Evolutionary conservation across 805 yeast species (phyloP), one percentile per base, ranked within the genome.

Genomic region (Allodekkera sacchari): DNA sequence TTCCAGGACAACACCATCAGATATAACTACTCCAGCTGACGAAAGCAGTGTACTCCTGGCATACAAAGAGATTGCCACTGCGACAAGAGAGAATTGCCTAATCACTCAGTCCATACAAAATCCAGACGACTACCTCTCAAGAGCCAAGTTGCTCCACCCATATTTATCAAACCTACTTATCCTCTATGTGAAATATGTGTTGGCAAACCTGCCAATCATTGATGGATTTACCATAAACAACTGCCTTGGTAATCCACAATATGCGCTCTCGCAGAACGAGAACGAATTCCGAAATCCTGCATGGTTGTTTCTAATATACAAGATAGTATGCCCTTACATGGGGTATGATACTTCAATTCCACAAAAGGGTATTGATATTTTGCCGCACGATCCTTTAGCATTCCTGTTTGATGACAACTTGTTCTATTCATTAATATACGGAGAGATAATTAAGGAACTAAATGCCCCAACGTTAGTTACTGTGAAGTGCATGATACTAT

Each of bases 301-400:
- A 11, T 34, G 37, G 37, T 16, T 34, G n/a, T 16, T 34, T 8
- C 25, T 34, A 15, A 10, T 34, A 3, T 34, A 34, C 22, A 32
- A 32, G 12, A 22, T 34, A 26, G 37, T 34, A n/a, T 29, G 19
- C 16, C 37, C 33, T n/a, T 34, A 19, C 23, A 20, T 34, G 6
- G 30, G 19, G 6, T 34, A 34, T 19, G 37, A 34, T 20, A 34
- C 37, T 6, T 18, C 33, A 8, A 30, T 34, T 13, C 37, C 33
- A 12, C 37, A 34, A 14, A 19, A 25, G n/a, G 37, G 30, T 17
- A 21, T 34, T 5, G 37, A 34, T 13, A 25, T 34, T 17, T 31
- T 24, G 13, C 28, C 14, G 18, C 20, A 25, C n/a, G 37, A 34
- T 19, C 34, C 37, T 11, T 18, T 34, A 12, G 37, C 26, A 4